Base-by-base conservation (phyloP, 441 rosid species). In the Populus hybrid region DNA sequence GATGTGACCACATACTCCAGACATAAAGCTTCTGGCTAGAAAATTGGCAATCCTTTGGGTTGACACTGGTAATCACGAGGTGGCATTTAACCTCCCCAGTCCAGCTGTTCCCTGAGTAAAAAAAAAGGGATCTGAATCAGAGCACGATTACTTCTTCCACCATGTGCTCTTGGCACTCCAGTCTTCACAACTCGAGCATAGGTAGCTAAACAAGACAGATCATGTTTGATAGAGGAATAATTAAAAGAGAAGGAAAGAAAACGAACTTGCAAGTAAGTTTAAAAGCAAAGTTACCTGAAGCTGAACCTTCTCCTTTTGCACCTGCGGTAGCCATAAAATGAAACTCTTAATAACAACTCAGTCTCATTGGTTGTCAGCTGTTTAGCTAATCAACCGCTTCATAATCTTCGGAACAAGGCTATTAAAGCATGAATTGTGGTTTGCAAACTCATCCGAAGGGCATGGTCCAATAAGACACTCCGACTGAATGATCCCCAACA, bases 41-140 rank as follows among this genome's bases (percentile, higher is more conserved):
- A 65, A 64, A 21, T 2, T 14, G 26, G 72, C 7, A 18, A 28
- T 23, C 12, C 29, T 75, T n/a, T 59, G 63, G 65, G n/a, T 64
- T 42, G 35, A 38, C 36, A 70, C 1, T 71, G 73, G 28, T 64
- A 75, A 38, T 67, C 71, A 95, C 98, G 94, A 92, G 84, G 87
- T 79, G 75, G 91, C 94, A 70, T 84, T 88, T 42, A 89, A 78
- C 66, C 92, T 92, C 61, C 97, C 99, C 0, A 92, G 88, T 64
- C 93, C 94, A 68, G 91, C 77, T 9, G 98, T 92, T 71, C 93
- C 94, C 68, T 89, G 76, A 61, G 90, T 85, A 69, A 91, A 90
- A 42, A 89, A 64, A 38, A 24, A 1, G n/a, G 21, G 21, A 61
- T 23, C 24, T 23, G 24, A 23, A 90, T 82, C 79, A 90, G 80